These are phyloP conservation scores for Pseudocercospora crystallina DNA, from an alignment of 2,329 filamentous ascomycete genomes.

Conservation along the genomic window DNA sequence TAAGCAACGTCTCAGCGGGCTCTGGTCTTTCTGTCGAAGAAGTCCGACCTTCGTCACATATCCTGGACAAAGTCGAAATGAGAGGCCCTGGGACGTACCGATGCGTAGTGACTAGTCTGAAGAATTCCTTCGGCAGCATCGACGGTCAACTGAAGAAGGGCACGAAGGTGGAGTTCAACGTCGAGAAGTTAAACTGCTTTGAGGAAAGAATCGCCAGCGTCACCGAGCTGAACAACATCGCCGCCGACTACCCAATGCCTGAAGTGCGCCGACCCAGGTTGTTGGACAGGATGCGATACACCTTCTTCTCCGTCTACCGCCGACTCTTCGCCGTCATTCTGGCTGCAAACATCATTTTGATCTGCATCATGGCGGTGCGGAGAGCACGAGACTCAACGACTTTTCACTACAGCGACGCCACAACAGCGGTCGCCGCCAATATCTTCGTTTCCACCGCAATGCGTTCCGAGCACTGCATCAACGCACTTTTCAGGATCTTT, in stretches of 20 bases:
- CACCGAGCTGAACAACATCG: constrained; percentile 23
- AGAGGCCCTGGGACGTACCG: constrained; percentile 10
- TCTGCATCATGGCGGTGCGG: constrained; percentile 11
- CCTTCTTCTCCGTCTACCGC: constrained; percentile 33
- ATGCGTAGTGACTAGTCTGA: not conserved
- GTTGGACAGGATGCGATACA: constrained; percentile 32
- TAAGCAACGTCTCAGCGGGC: constrained; percentile 2
- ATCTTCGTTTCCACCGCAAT: constrained; percentile 37
- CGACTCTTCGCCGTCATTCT: constrained; percentile 32
- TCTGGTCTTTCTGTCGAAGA: constrained; percentile 13
- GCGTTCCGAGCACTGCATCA: constrained; percentile 43
- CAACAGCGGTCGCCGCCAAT: constrained; percentile 37
- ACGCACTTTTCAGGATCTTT: constrained; percentile 38
- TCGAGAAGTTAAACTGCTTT: constrained; percentile 6
- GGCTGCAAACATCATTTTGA: constrained; percentile 28
- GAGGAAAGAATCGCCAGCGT: constrained; percentile 24
- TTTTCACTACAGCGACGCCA: constrained; percentile 28
- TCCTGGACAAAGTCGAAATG: constrained; percentile 2
- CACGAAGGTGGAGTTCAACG: not conserved
- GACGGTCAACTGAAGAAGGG: not conserved
- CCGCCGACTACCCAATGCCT: constrained; percentile 25
- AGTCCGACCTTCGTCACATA: constrained; percentile 1
- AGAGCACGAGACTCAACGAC: not conserved
- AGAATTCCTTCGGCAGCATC: not conserved
- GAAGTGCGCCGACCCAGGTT: constrained; percentile 13